Conservation (phyloP, 1,139 yeast genomes). For the Pichia norvegensis region DNA sequence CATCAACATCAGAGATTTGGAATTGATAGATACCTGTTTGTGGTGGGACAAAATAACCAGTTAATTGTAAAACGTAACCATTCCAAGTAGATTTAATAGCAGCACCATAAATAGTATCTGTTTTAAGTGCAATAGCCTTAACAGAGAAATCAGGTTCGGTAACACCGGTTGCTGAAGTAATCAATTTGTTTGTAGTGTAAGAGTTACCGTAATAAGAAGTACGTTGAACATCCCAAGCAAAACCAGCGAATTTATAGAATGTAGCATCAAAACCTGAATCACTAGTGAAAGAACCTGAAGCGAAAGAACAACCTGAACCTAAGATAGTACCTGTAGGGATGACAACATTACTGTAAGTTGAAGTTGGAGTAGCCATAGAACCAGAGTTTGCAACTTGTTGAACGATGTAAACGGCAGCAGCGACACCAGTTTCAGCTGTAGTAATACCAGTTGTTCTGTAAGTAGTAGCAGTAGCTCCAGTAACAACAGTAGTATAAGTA, state of each 20-base stretch:
- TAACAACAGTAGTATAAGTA: conserved; percentile 3
- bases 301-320: conserved; percentile 8
- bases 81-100: conserved; percentile 8
- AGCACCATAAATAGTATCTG: conserved; percentile 9
- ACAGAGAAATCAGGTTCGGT: conserved; percentile 13
- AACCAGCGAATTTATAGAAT: conserved; percentile 3
- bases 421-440: conserved; percentile 1
- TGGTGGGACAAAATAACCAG: conserved; percentile 19
- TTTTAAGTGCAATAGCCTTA: conserved; percentile 3
- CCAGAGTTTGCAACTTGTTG: not conserved
- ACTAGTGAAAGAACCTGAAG: not conserved
- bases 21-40: conserved; percentile 15
- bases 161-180: conserved; percentile 9
- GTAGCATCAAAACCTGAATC: conserved; percentile 12
- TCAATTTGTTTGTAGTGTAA: conserved; percentile 7
- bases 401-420: conserved; percentile 8
- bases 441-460: conserved; percentile 2
- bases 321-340: not conserved
- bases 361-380: not conserved
- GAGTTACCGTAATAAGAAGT: conserved; percentile 10
- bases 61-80: conserved; percentile 15
- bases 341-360: not conserved
- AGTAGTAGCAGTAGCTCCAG: conserved; percentile 5
- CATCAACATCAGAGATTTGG: conserved; percentile 10
- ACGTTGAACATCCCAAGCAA: conserved; percentile 5